Evolutionary conservation across 2,329 filamentous ascomycete species (phyloP), one percentile per base, ranked within the genome.

Genomic region (Magnaporthales sp.): DNA sequence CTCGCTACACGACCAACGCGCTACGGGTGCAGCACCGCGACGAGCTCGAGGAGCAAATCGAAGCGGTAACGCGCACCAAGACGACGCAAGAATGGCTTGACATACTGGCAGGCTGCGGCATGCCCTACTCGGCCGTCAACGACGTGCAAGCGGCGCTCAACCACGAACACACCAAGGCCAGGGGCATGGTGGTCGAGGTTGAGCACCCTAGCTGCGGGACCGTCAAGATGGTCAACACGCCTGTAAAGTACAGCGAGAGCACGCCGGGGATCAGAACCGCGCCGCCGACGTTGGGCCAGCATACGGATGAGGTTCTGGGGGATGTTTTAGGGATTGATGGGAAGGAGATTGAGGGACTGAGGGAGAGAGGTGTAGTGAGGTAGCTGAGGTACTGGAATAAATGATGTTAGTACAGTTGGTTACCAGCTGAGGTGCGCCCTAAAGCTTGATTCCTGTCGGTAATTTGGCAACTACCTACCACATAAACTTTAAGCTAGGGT

Each of bases 91-190:
- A 97, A 75, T 98, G 95, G 94, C 82, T 98, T 3, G 85, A 89
- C 1, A 80, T 93, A 0, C 89, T 97, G 61, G 92, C 97, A 73
- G 93, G 92, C n/a, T 91, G 86, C 67, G 95, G 95, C 5, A 89
- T 99, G 89, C 95, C 95, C 0, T 99, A 95, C 63, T 75, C 94
- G 0, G 92, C 94, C 1, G 91, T 99, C 71, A 99, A 98, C 74
- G 94, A 99, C 74, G 88, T 99, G 8, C 90, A 95, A 76, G 86
- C 83, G 24, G 92, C 95, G 0, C 80, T 99, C 65, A 89, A 90
- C 68, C 93, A 97, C 74, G 85, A 89, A 69, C 95, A 99, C 77
- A 92, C 92, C 79, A 81, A 79, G 79, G 93, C 93, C 26, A 86
- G 95, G 67, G 85, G 89, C 68, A 99, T 99, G 95, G 90, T 99